Conservation (phyloP, 768 basidiomycete genomes). For the Leccinum disarticulatum region DNA sequence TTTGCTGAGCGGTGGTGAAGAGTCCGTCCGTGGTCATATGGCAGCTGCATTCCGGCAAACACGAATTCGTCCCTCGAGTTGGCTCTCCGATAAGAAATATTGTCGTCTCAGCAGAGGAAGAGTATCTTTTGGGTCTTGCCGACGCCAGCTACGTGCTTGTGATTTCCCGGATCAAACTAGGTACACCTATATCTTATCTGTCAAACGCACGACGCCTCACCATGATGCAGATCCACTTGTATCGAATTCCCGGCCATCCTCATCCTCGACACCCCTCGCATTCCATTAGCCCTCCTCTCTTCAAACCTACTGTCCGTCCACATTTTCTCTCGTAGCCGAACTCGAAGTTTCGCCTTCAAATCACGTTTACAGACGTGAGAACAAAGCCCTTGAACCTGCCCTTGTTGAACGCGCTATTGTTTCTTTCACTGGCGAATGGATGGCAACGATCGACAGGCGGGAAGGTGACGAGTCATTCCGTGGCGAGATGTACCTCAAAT, state of each 20-base stretch:
- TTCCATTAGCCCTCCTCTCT: constrained; percentile 88
- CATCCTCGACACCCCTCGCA: constrained; percentile 60
- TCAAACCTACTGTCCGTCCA: constrained; percentile 79
- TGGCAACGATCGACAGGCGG: constrained; percentile 86
- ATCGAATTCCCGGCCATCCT: constrained; percentile 36
- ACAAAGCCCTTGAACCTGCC: constrained; percentile 71
- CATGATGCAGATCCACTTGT: constrained; percentile 36
- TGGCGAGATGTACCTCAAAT: constrained; percentile 77
- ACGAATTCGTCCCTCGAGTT: constrained; percentile 90
- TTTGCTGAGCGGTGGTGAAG: constrained; percentile 91
- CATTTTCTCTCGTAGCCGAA: constrained; percentile 74
- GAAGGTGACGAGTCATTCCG: constrained; percentile 64
- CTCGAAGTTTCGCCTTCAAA: constrained; percentile 94
- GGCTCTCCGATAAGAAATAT: constrained; percentile 83
- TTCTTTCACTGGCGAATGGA: constrained; percentile 76
- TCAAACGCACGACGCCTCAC: not conserved
- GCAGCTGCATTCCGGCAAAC: constrained; percentile 86
- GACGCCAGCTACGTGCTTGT: constrained; percentile 84
- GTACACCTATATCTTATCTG: constrained; percentile 39
- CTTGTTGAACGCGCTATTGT: constrained; percentile 70
- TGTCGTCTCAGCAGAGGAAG: constrained; percentile 67
- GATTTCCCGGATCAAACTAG: constrained; percentile 75
- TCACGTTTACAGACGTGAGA: constrained; percentile 78
- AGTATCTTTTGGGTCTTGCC: constrained; percentile 78
- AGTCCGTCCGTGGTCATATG: constrained; percentile 93